Base-by-base conservation (phyloP, 441 rosid genomes). In the Euphorbia celastroides region DNA sequence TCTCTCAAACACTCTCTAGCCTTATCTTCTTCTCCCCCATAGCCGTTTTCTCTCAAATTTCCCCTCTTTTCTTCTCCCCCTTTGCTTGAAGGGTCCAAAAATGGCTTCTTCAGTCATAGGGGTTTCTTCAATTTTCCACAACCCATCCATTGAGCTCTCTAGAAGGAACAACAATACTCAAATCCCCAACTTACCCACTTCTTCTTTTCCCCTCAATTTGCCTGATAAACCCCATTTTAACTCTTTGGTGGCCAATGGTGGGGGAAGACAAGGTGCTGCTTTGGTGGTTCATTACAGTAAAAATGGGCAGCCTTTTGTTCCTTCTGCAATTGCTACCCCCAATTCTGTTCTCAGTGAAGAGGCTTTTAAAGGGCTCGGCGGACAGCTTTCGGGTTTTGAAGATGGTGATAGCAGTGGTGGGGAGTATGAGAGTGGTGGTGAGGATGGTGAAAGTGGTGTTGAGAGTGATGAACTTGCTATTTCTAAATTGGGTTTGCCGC, bases 341-440 rank as follows among this genome's bases (percentile, higher is more conserved):
- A 89, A 86, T 66, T 67, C 93, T 44, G 81, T 93, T 55, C 92
- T 94, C 57, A 94, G 92, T 56, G 94, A 94, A 59, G 96, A 91
- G 73, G 97, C 94, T 41, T 89, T 94, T 74, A 88, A 81, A 67
- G 87, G 87, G 58, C 83, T 88, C 5, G 79, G 84, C 57, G 84
- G 78, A 46, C 31, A 64, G 12, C 75, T 89, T 64, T 75, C 89
- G 3, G 70, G 77, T 54, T 72, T 72, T 23, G 69, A 58, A 9
- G 79, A 46, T 46, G 83, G 31, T 42, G 68, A 55, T 62, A 70
- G 30, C 62, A 57, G 74, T 9, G 50, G 13, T 16, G 46, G 48
- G 17, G 68, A 44, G 13, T 55, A 41, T 27, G 60, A 62, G 26
- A 44, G 44, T 48, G 51, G 31, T 17, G 23, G 65, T 60, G 72